phyloP scores from a whole-genome alignment of 768 basidiomycete species.

The Suillus occidentalis region DNA sequence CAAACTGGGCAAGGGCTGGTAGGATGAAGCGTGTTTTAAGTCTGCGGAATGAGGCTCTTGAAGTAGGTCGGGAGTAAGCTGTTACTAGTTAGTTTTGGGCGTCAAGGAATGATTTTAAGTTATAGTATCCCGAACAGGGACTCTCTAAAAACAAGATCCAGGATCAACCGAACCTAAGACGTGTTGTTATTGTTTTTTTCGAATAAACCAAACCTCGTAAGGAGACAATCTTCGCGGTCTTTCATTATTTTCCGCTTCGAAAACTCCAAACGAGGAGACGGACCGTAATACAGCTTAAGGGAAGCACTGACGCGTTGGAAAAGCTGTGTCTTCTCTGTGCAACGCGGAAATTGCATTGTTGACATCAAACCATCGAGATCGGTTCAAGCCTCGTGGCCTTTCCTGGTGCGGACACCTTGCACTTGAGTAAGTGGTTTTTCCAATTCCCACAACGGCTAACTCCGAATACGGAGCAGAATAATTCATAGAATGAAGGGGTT shows the following conservation, averaged over 20 bases:
- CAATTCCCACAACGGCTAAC: constrained; percentile 19
- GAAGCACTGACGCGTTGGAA: constrained; percentile 12
- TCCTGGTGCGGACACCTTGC: constrained; percentile 15
- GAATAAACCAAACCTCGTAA: constrained; percentile 16
- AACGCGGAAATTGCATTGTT: constrained; percentile 35
- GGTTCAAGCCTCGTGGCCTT: constrained; percentile 22
- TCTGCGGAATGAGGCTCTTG: constrained; percentile 24
- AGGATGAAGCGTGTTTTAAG: constrained; percentile 33
- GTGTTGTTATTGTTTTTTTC: constrained; percentile 18
- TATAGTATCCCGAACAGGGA: constrained; percentile 20
- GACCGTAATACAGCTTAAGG: constrained; percentile 13
- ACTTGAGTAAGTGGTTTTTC: constrained; percentile 17
- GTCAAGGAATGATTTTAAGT: constrained; percentile 25
- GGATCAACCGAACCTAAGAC: not conserved
- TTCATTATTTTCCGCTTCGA: constrained; percentile 13
- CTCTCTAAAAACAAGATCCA: constrained; percentile 14
- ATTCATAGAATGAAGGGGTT: too few species aligned
- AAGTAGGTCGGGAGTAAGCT: constrained; percentile 18
- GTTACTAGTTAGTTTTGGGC: constrained; percentile 7
- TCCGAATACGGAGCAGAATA: constrained; percentile 7
- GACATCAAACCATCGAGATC: constrained; percentile 11
- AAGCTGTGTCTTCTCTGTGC: constrained; percentile 21
- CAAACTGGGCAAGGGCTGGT: constrained; percentile 38
- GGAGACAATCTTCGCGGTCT: constrained; percentile 30
- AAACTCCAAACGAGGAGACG: constrained; percentile 19